Percentiles rank a stretch among this genome's conserved stretches.
These are phyloP conservation scores for Gracilaria caudata DNA, from an alignment of 23 red algal species.

Conservation along the genomic window DNA sequence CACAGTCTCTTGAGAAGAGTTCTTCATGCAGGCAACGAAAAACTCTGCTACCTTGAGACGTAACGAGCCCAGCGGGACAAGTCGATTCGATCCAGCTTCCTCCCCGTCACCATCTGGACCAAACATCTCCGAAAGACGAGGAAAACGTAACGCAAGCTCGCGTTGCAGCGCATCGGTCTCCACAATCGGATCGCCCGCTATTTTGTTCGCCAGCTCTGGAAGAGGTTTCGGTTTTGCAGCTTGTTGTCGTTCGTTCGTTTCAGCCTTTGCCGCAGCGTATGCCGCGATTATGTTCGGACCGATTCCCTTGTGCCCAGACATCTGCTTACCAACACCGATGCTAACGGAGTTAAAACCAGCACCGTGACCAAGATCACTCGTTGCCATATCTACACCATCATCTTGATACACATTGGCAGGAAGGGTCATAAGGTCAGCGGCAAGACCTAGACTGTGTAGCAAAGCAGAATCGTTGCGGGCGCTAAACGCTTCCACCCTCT, in stretches of 20 bases:
- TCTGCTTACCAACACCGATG: conserved; percentile 27
- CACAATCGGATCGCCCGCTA: conserved; percentile 48
- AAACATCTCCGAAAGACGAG: conserved; percentile 65
- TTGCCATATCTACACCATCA: not conserved
- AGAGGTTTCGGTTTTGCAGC: conserved; percentile 31
- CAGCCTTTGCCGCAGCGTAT: conserved; percentile 15
- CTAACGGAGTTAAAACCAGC: not conserved
- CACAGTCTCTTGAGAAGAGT: conserved; percentile 42
- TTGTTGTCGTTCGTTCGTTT: not conserved
- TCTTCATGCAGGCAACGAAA: conserved; percentile 77
- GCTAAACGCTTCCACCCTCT: conserved; percentile 55
- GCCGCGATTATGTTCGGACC: conserved; percentile 11
- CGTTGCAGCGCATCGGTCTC: conserved; percentile 36
- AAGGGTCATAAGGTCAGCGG: conserved; percentile 56
- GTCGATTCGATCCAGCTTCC: not conserved
- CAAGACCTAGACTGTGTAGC: conserved; percentile 57
- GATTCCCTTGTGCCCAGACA: conserved; percentile 4
- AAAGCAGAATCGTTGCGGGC: conserved; percentile 50
- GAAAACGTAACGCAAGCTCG: conserved; percentile 56
- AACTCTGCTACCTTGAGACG: conserved; percentile 80
- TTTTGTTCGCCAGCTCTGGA: conserved; percentile 33
- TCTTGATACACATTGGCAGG: conserved; percentile 47
- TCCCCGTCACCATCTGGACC: conserved; percentile 6
- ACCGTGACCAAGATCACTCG: not conserved
- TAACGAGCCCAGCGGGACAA: conserved; percentile 60